Base-by-base conservation (phyloP, 2,329 filamentous ascomycete species). In the Orbilia quercus region DNA sequence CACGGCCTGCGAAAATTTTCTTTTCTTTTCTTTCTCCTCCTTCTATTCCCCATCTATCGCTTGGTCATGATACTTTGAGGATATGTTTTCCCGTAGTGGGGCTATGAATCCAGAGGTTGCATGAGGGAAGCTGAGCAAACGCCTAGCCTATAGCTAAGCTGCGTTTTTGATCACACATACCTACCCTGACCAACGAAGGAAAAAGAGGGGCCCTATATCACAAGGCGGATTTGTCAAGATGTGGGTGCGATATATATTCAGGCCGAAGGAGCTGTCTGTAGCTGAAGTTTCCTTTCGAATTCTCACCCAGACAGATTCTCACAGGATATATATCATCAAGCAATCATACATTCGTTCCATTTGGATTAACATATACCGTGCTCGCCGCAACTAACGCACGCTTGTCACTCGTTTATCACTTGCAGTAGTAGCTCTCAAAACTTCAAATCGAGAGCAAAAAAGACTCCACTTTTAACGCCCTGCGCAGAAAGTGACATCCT, bases 111-210 rank as follows among this genome's bases (percentile, higher is more conserved):
- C 58, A 64, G 50, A 58, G 53, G 63, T 67, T 59, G 63, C 63
- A 67, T 66, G 63, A 53, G 58, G 18, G 28, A 36, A 71, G 66
- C 66, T 70, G 66, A 64, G 51, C 50, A 57, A 44, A 31, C 28
- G 25, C 57, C 50, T 48, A 62, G 51, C n/a, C n/a, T n/a, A n/a
- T n/a, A n/a, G n/a, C n/a, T n/a, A n/a, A n/a, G n/a, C 58, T 71
- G 58, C 66, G 36, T 53, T 62, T 71, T 64, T 50, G 63, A 63
- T 58, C 66, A 63, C 66, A 62, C 66, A 63, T 58, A 62, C 58
- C 58, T 53, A 51, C 58, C 57, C 45, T 44, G 28, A 48, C 57
- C 38, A 44, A 64, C 45, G 57, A 51, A 71, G 51, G 57, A 40
- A 51, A 63, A 53, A 38, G 51, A 58, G 51, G 47, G 44, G 28